Conservation (phyloP, 495 filamentous ascomycete genomes). For the Barbatosphaeria neglecta region DNA sequence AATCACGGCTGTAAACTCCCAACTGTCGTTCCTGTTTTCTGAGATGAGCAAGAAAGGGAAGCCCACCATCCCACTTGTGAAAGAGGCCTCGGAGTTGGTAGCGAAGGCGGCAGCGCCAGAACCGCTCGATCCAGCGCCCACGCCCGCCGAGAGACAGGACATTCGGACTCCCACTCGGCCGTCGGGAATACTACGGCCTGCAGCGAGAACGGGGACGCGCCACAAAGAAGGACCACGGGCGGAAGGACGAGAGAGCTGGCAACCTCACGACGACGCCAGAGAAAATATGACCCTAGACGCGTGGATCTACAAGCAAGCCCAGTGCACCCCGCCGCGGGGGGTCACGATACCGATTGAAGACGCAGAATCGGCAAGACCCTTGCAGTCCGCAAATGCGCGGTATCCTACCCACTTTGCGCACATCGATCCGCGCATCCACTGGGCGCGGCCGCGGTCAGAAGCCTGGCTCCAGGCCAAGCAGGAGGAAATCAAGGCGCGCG, state of each 20-base stretch:
- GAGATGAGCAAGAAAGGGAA: too few relatives aligned
- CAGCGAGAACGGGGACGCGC: too few relatives aligned
- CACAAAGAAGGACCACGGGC: neutral
- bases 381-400: neutral
- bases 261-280: neutral
- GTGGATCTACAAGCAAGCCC: neutral
- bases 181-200: too few relatives aligned
- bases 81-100: too few relatives aligned
- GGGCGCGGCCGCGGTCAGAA: constrained; percentile 20
- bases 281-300: neutral
- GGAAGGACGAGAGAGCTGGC: neutral
- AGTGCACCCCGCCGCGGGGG: neutral
- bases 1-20: neutral
- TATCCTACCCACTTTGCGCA: constrained; percentile 13
- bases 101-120: too few relatives aligned
- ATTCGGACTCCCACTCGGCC: too few relatives aligned
- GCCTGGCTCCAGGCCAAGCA: constrained; percentile 29
- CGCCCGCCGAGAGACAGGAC: too few relatives aligned
- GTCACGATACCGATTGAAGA: neutral
- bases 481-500: constrained; percentile 28
- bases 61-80: too few relatives aligned
- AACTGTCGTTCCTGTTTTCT: too few relatives aligned
- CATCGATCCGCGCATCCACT: constrained; percentile 35
- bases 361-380: neutral
- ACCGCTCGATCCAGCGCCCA: too few relatives aligned